These are phyloP conservation scores for Claviceps humidiphila DNA, from an alignment of 2,329 filamentous ascomycete genomes.

Conservation along the genomic window DNA sequence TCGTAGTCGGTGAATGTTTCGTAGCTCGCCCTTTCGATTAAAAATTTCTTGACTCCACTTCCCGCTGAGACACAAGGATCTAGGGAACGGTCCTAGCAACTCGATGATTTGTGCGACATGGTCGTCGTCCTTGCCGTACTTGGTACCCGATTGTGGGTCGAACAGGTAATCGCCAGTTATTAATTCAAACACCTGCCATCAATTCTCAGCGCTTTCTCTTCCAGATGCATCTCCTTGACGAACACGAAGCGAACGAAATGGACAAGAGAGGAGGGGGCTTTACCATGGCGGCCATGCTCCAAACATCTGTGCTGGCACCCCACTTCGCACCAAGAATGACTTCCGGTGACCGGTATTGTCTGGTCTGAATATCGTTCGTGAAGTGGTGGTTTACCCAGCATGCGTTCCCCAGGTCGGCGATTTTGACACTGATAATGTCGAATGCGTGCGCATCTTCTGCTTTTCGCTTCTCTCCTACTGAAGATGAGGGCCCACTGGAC, in stretches of 20 bases:
- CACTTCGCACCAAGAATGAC: slow-evolving; percentile 95
- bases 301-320: slow-evolving; percentile 98
- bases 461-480: slow-evolving; percentile 47
- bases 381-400: slow-evolving; percentile 99
- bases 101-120: slow-evolving; percentile 99
- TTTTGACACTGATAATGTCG: slow-evolving; percentile 94
- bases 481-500: slow-evolving; percentile 35
- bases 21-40: slow-evolving; percentile 90
- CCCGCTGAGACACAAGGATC: slow-evolving; percentile 77
- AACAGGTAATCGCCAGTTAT: slow-evolving; percentile 98
- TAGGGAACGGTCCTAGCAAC: slow-evolving; percentile 83
- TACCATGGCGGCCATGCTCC: slow-evolving; percentile 99
- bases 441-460: slow-evolving; percentile 41
- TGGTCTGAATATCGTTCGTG: slow-evolving; percentile 96
- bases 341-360: slow-evolving; percentile 93
- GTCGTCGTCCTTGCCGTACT: slow-evolving; percentile 98
- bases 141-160: slow-evolving; percentile 94
- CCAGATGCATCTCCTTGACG: background rate
- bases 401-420: slow-evolving; percentile 93
- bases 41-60: slow-evolving; percentile 99
- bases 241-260: background rate
- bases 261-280: slow-evolving; percentile 14
- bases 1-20: slow-evolving; percentile 90
- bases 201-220: background rate
- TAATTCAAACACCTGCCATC: slow-evolving; percentile 72